phyloP scores from a whole-genome alignment of 129 eudicot species.

The Flaveria linearis region DNA sequence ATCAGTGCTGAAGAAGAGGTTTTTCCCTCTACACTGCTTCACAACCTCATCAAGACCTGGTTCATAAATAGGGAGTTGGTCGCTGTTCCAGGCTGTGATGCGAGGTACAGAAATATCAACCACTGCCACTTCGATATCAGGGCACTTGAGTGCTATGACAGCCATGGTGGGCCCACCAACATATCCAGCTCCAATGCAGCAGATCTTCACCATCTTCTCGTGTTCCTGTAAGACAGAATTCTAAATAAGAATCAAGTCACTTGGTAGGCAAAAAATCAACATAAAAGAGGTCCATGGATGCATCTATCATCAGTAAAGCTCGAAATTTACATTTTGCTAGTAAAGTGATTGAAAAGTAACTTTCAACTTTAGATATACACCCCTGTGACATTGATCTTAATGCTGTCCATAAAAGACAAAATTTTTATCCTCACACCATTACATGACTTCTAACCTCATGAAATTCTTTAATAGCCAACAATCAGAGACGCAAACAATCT shows the following conservation, averaged over 20 bases:
- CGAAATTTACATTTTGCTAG: neutral
- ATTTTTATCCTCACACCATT: neutral
- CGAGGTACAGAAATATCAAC: conserved; percentile 61
- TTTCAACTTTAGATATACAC: neutral
- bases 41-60: conserved; percentile 66
- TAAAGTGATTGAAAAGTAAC: neutral
- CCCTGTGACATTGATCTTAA: neutral
- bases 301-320: neutral
- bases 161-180: conserved; percentile 89
- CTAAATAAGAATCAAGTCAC: neutral
- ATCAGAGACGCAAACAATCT: neutral
- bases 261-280: neutral
- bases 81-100: conserved; percentile 71
- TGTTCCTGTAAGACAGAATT: conserved; percentile 8
- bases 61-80: conserved; percentile 62
- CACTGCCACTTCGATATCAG: conserved; percentile 48
- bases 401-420: neutral
- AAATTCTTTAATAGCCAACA: neutral
- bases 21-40: conserved; percentile 60
- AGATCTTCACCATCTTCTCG: conserved; percentile 57
- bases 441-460: neutral
- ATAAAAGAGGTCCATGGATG: neutral
- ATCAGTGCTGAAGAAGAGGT: conserved; percentile 59
- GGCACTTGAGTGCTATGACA: conserved; percentile 66
- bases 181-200: conserved; percentile 73